These are phyloP conservation scores for Penicillium nucicola DNA, from an alignment of 495 filamentous ascomycete genomes.

Conservation along the genomic window DNA sequence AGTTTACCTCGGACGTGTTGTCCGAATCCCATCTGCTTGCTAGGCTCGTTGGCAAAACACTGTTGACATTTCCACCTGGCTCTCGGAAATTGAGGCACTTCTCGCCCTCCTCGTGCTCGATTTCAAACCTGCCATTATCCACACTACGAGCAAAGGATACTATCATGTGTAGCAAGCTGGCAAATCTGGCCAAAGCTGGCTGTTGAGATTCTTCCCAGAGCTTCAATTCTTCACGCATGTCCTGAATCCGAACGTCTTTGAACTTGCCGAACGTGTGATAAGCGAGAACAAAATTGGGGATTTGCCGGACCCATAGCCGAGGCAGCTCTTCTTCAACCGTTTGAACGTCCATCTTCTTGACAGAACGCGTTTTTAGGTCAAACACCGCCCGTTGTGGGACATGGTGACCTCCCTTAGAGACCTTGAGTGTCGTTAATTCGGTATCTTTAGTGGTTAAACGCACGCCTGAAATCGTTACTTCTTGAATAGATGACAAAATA, in stretches of 20 bases:
- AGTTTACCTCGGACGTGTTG: too few relatives aligned
- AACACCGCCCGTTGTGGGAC: conserved; percentile 50
- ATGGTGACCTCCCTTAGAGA: conserved; percentile 5
- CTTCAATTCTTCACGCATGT: conserved; percentile 42
- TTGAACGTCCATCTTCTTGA: conserved; percentile 29
- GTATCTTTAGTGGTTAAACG: too few relatives aligned
- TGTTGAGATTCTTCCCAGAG: conserved; percentile 52
- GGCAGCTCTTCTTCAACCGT: conserved; percentile 46
- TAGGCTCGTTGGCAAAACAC: too few relatives aligned
- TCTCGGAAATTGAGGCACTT: conserved; percentile 44
- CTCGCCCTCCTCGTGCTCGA: conserved; percentile 28
- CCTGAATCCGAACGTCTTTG: conserved; percentile 42
- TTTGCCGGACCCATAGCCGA: conserved; percentile 59
- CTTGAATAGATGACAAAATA: too few relatives aligned
- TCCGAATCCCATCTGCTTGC: too few relatives aligned
- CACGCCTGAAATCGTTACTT: too few relatives aligned
- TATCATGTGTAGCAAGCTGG: conserved; percentile 36
- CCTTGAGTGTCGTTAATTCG: too few relatives aligned
- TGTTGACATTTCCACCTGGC: conserved; percentile 21
- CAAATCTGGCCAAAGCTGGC: conserved; percentile 21
- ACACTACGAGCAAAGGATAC: conserved; percentile 32
- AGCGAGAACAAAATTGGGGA: conserved; percentile 59
- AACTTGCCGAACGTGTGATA: conserved; percentile 56
- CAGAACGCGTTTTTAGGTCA: conserved; percentile 63
- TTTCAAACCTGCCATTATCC: conserved; percentile 38